Evolutionary conservation across 1,284 basidiomycete species (phyloP), one percentile per base, ranked within the genome.

Genomic region (Puccinia triticina): DNA sequence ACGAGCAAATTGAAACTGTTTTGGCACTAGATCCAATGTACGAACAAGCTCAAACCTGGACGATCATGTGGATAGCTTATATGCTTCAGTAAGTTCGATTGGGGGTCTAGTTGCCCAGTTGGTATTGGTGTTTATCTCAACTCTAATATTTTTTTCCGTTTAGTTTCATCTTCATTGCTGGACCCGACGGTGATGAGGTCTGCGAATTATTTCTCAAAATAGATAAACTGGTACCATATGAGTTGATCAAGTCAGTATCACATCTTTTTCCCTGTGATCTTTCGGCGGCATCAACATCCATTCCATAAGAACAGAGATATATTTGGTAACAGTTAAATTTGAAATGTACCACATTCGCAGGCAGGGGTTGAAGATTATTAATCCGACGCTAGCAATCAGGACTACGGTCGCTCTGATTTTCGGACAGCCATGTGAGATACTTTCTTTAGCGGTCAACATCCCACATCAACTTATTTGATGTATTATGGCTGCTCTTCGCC

Each of bases 361-460:
- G 53, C 81, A 82, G 67, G 74, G 81, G 14, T 55, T 82, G 37
- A 82, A 50, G 32, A 76, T 82, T 72, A 74, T 82, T 3, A 82
- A 82, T 53, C 81, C 81, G 1, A 67, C 48, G 34, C 46, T 82
- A 37, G 81, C 81, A 7, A 82, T 82, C 50, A 67, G 55, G 34
- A 71, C 72, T 26, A 74, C 73, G 16, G 55, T 77, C 18, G 53
- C 73, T 40, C 40, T 82, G 66, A 66, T 82, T 34, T 59, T 82
- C 14, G 81, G 81, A 11, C 81, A 82, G 50, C 81, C 81, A 23
- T 82, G 81, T 82, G 66, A 26, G 66, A 69, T 69, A 48, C n/a
- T 71, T 53, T 48, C 34, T 67, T 74, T 57, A 8, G 10, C 12
- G 11, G 43, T 77, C 53, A 18, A 46, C 23, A 26, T 40, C 32